phyloP scores from a whole-genome alignment of 2,329 filamentous ascomycete genomes.

The Phaeoacremonium minimum region DNA sequence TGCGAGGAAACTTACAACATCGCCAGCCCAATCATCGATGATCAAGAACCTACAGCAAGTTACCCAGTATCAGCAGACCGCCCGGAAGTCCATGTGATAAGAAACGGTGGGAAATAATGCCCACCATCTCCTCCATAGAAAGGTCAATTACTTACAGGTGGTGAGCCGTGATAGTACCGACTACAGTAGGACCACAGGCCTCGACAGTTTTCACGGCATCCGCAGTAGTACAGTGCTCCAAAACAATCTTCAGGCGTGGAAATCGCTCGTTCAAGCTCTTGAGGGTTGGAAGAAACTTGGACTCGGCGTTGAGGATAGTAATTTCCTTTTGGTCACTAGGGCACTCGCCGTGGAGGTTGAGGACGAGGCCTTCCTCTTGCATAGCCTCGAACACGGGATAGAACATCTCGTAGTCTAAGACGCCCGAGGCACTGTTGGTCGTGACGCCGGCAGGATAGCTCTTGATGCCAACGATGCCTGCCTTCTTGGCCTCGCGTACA shows the following conservation, averaged over 20 bases:
- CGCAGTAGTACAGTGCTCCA: slow-evolving; percentile 86
- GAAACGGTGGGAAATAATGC: not conserved
- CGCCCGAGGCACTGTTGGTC: slow-evolving; percentile 65
- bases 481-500: slow-evolving; percentile 67
- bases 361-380: slow-evolving; percentile 68
- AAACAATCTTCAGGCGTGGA: slow-evolving; percentile 63
- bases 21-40: slow-evolving; percentile 65
- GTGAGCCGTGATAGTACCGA: slow-evolving; percentile 77
- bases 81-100: no score
- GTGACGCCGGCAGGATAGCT: slow-evolving; percentile 62
- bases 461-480: slow-evolving; percentile 70
- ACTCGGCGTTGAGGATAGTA: slow-evolving; percentile 65
- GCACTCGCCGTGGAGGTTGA: slow-evolving; percentile 90
- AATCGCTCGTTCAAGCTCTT: slow-evolving; percentile 69
- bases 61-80: not conserved
- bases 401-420: slow-evolving; percentile 65
- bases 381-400: slow-evolving; percentile 84
- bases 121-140: not conserved
- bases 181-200: slow-evolving; percentile 72
- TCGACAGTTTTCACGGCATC: slow-evolving; percentile 76
- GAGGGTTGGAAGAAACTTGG: slow-evolving; percentile 76
- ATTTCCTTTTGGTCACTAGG: slow-evolving; percentile 36
- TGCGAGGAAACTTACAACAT: slow-evolving; percentile 27
- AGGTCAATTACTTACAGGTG: slow-evolving; percentile 53
- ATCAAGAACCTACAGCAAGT: slow-evolving; percentile 47